Conservation (phyloP, 2,329 filamentous ascomycete genomes). For the Xylariaceae sp. region DNA sequence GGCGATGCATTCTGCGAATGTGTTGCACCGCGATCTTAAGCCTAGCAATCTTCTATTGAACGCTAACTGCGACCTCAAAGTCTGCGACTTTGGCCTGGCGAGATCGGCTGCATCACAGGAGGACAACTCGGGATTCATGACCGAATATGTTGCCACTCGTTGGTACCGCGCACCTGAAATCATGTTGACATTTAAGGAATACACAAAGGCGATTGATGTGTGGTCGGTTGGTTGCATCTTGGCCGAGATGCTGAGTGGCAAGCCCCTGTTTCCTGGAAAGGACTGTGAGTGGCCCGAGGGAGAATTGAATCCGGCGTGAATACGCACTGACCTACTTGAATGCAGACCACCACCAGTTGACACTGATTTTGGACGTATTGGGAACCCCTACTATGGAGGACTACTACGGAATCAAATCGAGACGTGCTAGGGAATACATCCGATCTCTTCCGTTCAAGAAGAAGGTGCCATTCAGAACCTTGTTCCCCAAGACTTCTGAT, state of each 20-base stretch:
- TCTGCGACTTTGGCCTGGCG: slow-evolving; percentile 96
- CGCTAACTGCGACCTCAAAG: slow-evolving; percentile 97
- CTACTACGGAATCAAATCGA: slow-evolving; percentile 99
- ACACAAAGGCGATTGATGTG: slow-evolving; percentile 98
- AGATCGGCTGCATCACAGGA: slow-evolving; percentile 94
- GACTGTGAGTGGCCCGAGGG: slow-evolving; percentile 66
- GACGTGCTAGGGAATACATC: slow-evolving; percentile 95
- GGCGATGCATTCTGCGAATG: slow-evolving; percentile 98
- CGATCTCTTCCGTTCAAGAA: slow-evolving; percentile 98
- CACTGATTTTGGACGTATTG: slow-evolving; percentile 92
- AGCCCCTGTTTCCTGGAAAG: slow-evolving; percentile 96
- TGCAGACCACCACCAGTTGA: slow-evolving; percentile 93
- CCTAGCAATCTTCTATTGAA: slow-evolving; percentile 95
- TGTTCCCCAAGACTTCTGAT: slow-evolving; percentile 99
- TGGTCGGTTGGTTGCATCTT: slow-evolving; percentile 99
- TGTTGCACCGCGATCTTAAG: slow-evolving; percentile 95
- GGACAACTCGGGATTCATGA: slow-evolving; percentile 99
- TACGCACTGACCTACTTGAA: slow-evolving; percentile 14
- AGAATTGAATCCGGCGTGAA: not conserved
- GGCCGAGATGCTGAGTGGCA: slow-evolving; percentile 97
- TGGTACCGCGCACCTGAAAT: slow-evolving; percentile 99
- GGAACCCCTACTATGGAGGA: slow-evolving; percentile 99
- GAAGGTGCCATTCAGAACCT: slow-evolving; percentile 95
- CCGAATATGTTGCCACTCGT: slow-evolving; percentile 97
- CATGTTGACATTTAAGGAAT: slow-evolving; percentile 99